Percentiles rank a stretch among this genome's conserved stretches.
Evolutionary conservation across 257 asterid species (phyloP).

Genomic region (Paraleonurus japonicus): DNA sequence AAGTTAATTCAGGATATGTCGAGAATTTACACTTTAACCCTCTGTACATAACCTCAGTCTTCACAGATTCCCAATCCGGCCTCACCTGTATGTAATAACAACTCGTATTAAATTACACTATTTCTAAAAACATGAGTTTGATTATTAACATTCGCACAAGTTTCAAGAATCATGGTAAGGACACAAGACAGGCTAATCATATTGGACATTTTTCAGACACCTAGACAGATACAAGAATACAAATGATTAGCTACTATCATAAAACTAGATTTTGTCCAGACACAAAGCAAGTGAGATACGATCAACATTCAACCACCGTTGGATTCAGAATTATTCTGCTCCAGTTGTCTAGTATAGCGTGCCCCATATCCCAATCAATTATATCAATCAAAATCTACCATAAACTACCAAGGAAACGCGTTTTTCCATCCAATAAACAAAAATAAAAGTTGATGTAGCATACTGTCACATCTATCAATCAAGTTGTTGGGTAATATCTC

Average conservation of each 20-base stretch:
- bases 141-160: too few relatives aligned
- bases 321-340: neutral
- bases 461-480: neutral
- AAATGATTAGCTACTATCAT: neutral
- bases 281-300: constrained; percentile 9
- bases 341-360: neutral
- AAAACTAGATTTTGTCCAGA: neutral
- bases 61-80: constrained; percentile 76
- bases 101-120: constrained; percentile 11
- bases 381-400: neutral
- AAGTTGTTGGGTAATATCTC: neutral
- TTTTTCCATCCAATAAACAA: neutral
- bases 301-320: neutral
- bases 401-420: neutral
- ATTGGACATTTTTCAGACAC: neutral
- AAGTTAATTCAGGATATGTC: constrained; percentile 53
- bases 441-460: neutral
- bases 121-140: neutral
- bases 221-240: too few relatives aligned
- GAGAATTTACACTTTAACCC: constrained; percentile 83
- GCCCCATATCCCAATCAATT: neutral
- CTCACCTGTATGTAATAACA: constrained; percentile 54
- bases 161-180: too few relatives aligned
- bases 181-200: too few relatives aligned
- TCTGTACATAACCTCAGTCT: constrained; percentile 66